Conservation (phyloP, 768 basidiomycete genomes). For the Agaricus subrufescens region DNA sequence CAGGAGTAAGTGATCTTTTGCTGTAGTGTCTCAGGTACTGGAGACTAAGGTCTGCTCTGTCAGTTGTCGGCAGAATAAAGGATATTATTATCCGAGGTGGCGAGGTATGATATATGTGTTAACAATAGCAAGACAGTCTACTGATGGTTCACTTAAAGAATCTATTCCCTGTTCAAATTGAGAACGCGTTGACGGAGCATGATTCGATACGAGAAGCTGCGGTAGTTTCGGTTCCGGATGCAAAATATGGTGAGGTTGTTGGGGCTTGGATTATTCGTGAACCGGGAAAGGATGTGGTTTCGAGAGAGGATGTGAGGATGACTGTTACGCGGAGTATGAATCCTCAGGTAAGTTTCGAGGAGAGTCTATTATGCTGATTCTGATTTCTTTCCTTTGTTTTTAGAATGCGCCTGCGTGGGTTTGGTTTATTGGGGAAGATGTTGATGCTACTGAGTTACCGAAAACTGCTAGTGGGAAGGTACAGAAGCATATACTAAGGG, state of each 20-base stretch:
- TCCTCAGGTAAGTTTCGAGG: slow-evolving; percentile 55
- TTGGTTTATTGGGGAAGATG: slow-evolving; percentile 76
- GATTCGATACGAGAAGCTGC: slow-evolving; percentile 66
- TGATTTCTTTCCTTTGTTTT: not conserved
- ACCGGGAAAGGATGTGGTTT: slow-evolving; percentile 26
- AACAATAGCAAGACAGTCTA: not conserved
- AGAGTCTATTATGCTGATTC: not conserved
- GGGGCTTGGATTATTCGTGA: slow-evolving; percentile 73
- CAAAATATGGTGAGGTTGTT: slow-evolving; percentile 70
- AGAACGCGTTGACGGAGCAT: slow-evolving; percentile 61
- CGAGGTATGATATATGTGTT: slow-evolving; percentile 42
- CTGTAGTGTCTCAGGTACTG: not conserved
- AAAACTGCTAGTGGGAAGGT: slow-evolving; percentile 89
- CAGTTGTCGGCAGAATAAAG: slow-evolving; percentile 80
- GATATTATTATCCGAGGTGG: slow-evolving; percentile 87
- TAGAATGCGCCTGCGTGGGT: slow-evolving; percentile 81
- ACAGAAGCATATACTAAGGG: slow-evolving; percentile 72
- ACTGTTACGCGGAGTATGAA: slow-evolving; percentile 62
- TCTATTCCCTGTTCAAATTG: slow-evolving; percentile 81
- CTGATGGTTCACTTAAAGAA: slow-evolving; percentile 41
- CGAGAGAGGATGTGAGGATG: slow-evolving; percentile 48
- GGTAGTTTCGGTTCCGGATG: slow-evolving; percentile 66
- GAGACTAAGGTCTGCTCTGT: not conserved
- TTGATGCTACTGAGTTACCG: slow-evolving; percentile 52
- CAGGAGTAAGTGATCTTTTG: slow-evolving; percentile 40